Evolutionary conservation across 345 rosid species (phyloP), one percentile per base, ranked within the genome.

Genomic region (Lumnitzera littorea): DNA sequence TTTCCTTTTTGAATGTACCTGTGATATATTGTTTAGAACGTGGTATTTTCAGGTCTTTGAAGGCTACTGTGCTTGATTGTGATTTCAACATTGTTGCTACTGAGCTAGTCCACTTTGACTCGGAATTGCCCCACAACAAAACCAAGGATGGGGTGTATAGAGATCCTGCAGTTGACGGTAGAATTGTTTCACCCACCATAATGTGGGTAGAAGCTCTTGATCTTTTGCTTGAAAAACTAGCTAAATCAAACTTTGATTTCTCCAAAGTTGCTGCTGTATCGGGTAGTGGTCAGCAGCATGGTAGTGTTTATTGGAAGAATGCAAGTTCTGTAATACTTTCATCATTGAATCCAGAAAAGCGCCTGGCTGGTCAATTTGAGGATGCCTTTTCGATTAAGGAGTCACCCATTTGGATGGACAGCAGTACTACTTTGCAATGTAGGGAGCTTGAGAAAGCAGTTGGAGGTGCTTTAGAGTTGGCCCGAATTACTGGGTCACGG

Each of bases 141-240:
- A 89, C 98, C 66, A 81, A 84, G 67, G 96, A 82, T 62, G 99
- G 97, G 29, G 90, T 89, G 62, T 79, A 74, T 63, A 72, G 99
- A 57, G 99, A 94, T 68, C 63, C 86, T 1, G 67, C 80, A 4
- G 77, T 63, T 29, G 81, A 65, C 24, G 95, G 96, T 13, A 81
- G 83, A 72, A 90, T 94, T 53, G 95, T 88, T 60, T 90, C 99
- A 24, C 99, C 99, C 61, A 90, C 97, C n/a, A 62, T 88, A 58
- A 84, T 94, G 97, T 94, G 97, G 99, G 84, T 90, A 11, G 98
- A 94, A 65, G 97, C 99, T 71, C 73, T 90, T 53, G 99, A 94
- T 70, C 83, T 90, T 62, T 76, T 87, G 64, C 81, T 94, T 57
- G 70, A 80, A 43, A 85, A 76, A 65, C 87, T 94, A 24, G 60